Percentiles rank a stretch among this genome's conserved stretches.
Conservation (phyloP, 1,139 yeast species). For the Lodderomyces pseudojiufengensis region DNA sequence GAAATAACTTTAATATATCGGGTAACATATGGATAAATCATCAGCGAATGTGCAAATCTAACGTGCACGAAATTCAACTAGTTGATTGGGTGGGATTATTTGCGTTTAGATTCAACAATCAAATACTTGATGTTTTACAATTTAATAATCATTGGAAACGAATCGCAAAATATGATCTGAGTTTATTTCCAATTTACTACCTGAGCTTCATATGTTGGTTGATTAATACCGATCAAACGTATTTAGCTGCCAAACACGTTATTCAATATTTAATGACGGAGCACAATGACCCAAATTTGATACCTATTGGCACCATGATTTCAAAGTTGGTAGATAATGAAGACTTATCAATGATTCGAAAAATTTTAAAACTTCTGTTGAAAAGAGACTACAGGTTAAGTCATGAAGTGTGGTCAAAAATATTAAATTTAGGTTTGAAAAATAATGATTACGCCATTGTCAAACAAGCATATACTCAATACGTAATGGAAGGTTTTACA, state of each 20-base stretch:
- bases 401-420: constrained; percentile 21
- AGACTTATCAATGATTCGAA: neutral
- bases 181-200: neutral
- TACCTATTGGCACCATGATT: neutral
- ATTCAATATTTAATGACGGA: neutral
- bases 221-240: neutral
- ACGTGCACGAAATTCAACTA: neutral
- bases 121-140: neutral
- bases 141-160: constrained; percentile 2
- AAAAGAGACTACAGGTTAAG: constrained; percentile 10
- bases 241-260: constrained; percentile 1
- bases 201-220: constrained; percentile 6
- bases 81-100: constrained; percentile 2
- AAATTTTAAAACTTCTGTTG: neutral
- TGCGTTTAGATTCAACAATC: constrained; percentile 3
- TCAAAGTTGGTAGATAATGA: neutral
- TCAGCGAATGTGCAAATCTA: neutral
- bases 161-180: neutral
- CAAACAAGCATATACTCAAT: constrained; percentile 25
- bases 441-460: constrained; percentile 26
- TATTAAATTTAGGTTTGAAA: constrained; percentile 23
- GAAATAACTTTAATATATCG: neutral
- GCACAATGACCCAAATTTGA: no score
- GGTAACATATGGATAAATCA: constrained; percentile 3
- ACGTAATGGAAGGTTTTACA: constrained; percentile 28